Conservation (phyloP, 2,329 filamentous ascomycete genomes). For the Pseudogymnoascus sp. region DNA sequence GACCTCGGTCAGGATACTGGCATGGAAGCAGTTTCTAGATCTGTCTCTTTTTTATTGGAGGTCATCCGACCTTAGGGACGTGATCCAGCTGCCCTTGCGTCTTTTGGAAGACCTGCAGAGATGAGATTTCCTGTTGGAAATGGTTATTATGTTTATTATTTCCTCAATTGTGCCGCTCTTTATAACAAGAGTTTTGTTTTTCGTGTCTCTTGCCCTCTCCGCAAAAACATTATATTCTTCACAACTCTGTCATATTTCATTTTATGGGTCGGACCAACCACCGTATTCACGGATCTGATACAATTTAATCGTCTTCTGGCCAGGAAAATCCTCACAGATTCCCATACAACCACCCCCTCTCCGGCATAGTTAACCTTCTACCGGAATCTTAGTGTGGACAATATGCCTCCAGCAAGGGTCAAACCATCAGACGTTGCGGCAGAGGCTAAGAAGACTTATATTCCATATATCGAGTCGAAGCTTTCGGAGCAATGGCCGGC, state of each 20-base stretch:
- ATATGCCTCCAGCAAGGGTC: constrained; percentile 52
- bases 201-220: background rate
- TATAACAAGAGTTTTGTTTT: background rate
- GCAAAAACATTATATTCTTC: background rate
- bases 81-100: constrained; percentile 1
- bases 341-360: background rate
- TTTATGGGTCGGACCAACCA: background rate
- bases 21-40: constrained; percentile 8
- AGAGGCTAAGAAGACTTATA: constrained; percentile 65
- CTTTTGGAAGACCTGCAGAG: background rate
- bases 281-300: background rate
- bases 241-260: constrained; percentile 6
- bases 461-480: constrained; percentile 55
- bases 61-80: constrained; percentile 2
- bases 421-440: constrained; percentile 65
- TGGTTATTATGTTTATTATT: background rate
- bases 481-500: constrained; percentile 49
- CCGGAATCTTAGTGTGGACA: constrained; percentile 12
- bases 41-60: constrained; percentile 3
- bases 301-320: background rate
- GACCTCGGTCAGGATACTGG: background rate
- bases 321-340: background rate
- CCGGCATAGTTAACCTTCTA: background rate
- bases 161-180: background rate
- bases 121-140: background rate